These are phyloP conservation scores for Fusarium sacchari DNA, from an alignment of 2,329 filamentous ascomycete species.

Conservation along the genomic window DNA sequence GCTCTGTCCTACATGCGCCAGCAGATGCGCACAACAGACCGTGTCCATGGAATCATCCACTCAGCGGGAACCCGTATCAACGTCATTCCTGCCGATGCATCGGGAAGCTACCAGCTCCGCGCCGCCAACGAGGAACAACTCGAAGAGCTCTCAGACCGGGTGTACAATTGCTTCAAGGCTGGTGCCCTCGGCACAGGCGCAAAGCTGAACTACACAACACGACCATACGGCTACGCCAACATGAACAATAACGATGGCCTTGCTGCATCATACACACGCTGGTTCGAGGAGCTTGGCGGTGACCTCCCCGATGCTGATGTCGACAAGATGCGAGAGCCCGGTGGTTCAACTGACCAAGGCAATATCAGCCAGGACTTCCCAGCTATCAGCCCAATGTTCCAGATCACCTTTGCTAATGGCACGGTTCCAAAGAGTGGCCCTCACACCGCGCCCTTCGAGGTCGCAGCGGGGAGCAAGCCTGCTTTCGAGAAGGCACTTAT, in stretches of 20 bases:
- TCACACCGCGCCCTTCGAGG: constrained; percentile 63
- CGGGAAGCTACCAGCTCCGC: constrained; percentile 68
- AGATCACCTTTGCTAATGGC: constrained; percentile 41
- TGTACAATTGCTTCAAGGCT: constrained; percentile 44
- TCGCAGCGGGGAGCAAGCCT: constrained; percentile 58
- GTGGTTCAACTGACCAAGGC: constrained; percentile 45
- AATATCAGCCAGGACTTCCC: constrained; percentile 46
- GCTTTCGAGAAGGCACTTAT: constrained; percentile 58
- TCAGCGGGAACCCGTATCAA: constrained; percentile 36
- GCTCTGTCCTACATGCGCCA: constrained; percentile 33
- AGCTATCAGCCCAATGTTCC: constrained; percentile 40
- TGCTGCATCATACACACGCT: constrained; percentile 35
- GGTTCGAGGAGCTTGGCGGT: constrained; percentile 39
- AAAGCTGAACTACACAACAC: constrained; percentile 50
- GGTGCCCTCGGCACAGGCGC: constrained; percentile 46
- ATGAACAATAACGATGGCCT: constrained; percentile 46
- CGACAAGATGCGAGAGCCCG: constrained; percentile 40
- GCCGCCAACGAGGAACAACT: constrained; percentile 51
- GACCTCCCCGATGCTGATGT: constrained; percentile 37
- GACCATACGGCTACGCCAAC: constrained; percentile 45
- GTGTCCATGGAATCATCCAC: constrained; percentile 34
- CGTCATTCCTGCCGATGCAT: constrained; percentile 57
- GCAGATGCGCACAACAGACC: constrained; percentile 30
- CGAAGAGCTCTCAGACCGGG: constrained; percentile 34
- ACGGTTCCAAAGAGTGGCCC: constrained; percentile 50